Evolutionary conservation across 441 rosid genomes (phyloP).

Genomic region (Arabidopsis hybrid): DNA sequence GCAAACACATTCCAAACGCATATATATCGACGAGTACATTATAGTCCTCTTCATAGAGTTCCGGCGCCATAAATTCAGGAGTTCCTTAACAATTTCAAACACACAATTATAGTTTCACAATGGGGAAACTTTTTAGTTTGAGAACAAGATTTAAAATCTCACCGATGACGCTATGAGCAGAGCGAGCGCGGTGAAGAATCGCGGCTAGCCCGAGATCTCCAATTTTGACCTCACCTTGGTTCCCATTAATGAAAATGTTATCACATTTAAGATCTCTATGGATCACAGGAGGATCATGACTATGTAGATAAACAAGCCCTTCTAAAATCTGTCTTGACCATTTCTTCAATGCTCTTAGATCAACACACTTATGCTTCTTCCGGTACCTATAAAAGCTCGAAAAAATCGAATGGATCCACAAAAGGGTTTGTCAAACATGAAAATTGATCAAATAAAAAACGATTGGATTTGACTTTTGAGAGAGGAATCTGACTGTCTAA

Average conservation of each 20-base stretch:
- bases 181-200: slow-evolving; percentile 58
- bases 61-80: slow-evolving; percentile 82
- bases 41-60: slow-evolving; percentile 76
- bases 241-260: slow-evolving; percentile 74
- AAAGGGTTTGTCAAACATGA: neutral
- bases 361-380: slow-evolving; percentile 73
- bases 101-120: neutral
- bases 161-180: slow-evolving; percentile 79
- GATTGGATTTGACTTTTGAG: neutral
- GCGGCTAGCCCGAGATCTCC: slow-evolving; percentile 76
- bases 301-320: slow-evolving; percentile 72
- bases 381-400: slow-evolving; percentile 46
- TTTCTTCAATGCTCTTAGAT: slow-evolving; percentile 71
- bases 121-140: too few relatives aligned
- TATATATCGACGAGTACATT: slow-evolving; percentile 77
- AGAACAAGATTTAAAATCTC: slow-evolving; percentile 17
- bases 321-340: slow-evolving; percentile 76
- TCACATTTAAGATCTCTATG: slow-evolving; percentile 80
- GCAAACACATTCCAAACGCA: slow-evolving; percentile 78
- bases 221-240: slow-evolving; percentile 76
- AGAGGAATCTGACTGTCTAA: slow-evolving; percentile 56
- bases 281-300: slow-evolving; percentile 71
- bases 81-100: slow-evolving; percentile 52
- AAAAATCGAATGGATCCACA: neutral
- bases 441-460: neutral